Percentiles rank a stretch among this genome's conserved stretches.
Conservation (phyloP, 768 basidiomycete species). For the Daedaleopsis nitida region DNA sequence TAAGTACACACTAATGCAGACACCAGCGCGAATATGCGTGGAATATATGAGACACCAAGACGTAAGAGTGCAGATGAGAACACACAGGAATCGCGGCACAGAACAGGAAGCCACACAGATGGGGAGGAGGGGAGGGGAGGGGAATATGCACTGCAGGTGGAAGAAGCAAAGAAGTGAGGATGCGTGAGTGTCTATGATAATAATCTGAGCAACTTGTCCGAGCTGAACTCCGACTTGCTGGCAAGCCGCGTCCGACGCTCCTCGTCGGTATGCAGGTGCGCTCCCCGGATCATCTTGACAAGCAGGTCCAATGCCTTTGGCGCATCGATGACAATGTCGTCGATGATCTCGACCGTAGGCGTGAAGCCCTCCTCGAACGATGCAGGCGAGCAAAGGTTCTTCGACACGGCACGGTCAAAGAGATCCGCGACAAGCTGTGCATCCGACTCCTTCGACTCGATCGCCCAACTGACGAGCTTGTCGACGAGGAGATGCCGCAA, state of each 20-base stretch:
- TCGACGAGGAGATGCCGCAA: slow-evolving; percentile 71
- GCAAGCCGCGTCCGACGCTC: slow-evolving; percentile 58
- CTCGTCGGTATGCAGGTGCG: slow-evolving; percentile 58
- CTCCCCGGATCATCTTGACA: slow-evolving; percentile 72
- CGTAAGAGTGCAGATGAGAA: slow-evolving; percentile 13
- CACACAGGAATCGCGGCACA: slow-evolving; percentile 2
- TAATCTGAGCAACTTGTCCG: slow-evolving; percentile 58
- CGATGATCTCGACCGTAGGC: slow-evolving; percentile 72
- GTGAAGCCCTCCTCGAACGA: slow-evolving; percentile 77
- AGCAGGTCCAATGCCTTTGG: slow-evolving; percentile 82
- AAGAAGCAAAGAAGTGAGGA: slow-evolving; percentile 2
- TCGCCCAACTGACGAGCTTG: slow-evolving; percentile 60
- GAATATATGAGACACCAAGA: slow-evolving; percentile 27
- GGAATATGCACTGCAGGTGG: slow-evolving; percentile 1
- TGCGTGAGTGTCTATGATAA: slow-evolving; percentile 46
- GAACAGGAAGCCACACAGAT: slow-evolving; percentile 10
- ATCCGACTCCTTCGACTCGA: slow-evolving; percentile 83
- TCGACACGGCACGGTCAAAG: slow-evolving; percentile 62
- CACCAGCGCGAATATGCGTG: slow-evolving; percentile 21
- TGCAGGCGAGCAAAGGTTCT: slow-evolving; percentile 57
- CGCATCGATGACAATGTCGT: slow-evolving; percentile 88
- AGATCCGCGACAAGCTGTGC: slow-evolving; percentile 77
- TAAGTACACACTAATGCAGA: slow-evolving; percentile 27
- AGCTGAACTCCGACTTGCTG: slow-evolving; percentile 58
- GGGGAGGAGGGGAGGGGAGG: slow-evolving; percentile 6